Conservation (phyloP, 2,329 filamentous ascomycete genomes). For the Ramularia endophylla region DNA sequence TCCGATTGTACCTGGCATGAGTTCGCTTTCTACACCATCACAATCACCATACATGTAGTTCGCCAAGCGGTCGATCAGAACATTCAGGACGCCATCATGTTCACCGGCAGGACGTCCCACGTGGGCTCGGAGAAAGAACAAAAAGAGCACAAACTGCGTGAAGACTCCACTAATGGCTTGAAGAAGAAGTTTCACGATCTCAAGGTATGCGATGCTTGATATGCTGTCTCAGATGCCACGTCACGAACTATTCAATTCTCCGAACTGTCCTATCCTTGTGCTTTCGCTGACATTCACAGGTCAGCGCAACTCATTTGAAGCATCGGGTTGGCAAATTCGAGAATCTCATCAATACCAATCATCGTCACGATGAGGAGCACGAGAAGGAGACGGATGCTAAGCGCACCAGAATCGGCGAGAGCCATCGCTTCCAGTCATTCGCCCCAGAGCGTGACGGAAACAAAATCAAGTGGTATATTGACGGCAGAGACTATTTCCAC, state of each 20-base stretch:
- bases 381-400: slow-evolving; percentile 80
- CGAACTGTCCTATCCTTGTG: no score
- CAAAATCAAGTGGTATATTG: slow-evolving; percentile 88
- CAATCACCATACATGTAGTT: no score
- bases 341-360: slow-evolving; percentile 73
- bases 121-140: slow-evolving; percentile 17
- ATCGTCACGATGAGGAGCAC: slow-evolving; percentile 90
- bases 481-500: slow-evolving; percentile 91
- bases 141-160: slow-evolving; percentile 9
- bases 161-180: slow-evolving; percentile 13
- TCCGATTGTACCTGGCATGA: no score
- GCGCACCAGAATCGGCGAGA: slow-evolving; percentile 62
- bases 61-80: no score
- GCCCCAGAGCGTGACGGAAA: slow-evolving; percentile 84
- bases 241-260: background rate
- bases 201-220: slow-evolving; percentile 10
- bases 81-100: no score
- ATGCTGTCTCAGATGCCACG: no score
- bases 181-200: slow-evolving; percentile 20
- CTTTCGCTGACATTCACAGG: slow-evolving; percentile 26
- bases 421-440: slow-evolving; percentile 82
- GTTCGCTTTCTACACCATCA: no score
- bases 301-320: slow-evolving; percentile 54
- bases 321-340: slow-evolving; percentile 59
- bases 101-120: slow-evolving; percentile 16